Base-by-base conservation (phyloP, 371 early-diverging fungal genomes). In the Rhizopus sp. region DNA sequence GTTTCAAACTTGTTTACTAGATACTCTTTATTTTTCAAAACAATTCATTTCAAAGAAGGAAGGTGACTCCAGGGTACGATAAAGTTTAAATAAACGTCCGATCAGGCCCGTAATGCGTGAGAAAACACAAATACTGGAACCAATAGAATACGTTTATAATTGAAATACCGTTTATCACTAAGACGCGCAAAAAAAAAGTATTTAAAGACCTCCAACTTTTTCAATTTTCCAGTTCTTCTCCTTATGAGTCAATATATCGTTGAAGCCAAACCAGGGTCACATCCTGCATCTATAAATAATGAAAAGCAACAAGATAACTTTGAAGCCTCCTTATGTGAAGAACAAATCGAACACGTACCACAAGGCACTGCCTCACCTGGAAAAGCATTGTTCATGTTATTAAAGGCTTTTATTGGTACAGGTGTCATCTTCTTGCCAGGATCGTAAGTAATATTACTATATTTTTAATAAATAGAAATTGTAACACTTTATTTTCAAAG, bases 361-460 rank as follows among this genome's bases (percentile, higher is more conserved):
- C 68, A 77, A 23, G 69, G 81, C 32, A 80, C 83, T 30, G 81
- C 88, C 7, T 80, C 83, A 4, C 72, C 75, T 5, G 70, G 73
- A 41, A 90, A 88, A 69, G 87, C 87, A 6, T 78, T 87, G 42
- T 86, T 89, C 60, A 73, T 91, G 80, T 66, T 90, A 6, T 66
- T 88, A 48, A 91, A 91, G 68, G 84, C 90, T 0, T 90, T 89
- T 68, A 83, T 90, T 50, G 91, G 89, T 41, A 89, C 88, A 2
- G 89, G 89, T 38, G 69, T 84, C 30, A 62, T 85, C 16, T 85
- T 85, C 62, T 58, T 84, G 15, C 91, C 91, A 23, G 87, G 81
- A 49, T 87, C 89, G 46, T 90, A 66, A 54, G 65, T 62, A 16
- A 31, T 35, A 17, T 38, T 40, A 17, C 29, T 9, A 13, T 10